phyloP scores from a whole-genome alignment of 2,329 filamentous ascomycete genomes.

The Juglanconis juglandina region DNA sequence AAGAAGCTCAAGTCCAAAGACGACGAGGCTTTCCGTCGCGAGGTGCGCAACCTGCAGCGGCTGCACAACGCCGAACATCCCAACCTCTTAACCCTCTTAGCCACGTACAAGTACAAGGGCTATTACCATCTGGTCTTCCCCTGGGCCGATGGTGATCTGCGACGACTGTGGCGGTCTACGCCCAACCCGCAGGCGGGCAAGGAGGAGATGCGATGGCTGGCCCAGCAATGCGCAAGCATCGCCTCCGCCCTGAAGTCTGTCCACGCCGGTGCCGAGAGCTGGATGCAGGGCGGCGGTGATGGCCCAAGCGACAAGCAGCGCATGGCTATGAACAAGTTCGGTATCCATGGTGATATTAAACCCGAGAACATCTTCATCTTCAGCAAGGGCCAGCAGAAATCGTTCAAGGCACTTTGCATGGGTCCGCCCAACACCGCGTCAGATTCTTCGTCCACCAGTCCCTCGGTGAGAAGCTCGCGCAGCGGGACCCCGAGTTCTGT shows the following conservation, averaged over 20 bases:
- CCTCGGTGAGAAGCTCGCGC: conserved; percentile 7
- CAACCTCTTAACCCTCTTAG: conserved; percentile 17
- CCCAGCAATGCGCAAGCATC: conserved; percentile 17
- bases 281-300: conserved; percentile 10
- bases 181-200: conserved; percentile 16
- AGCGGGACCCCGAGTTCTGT: conserved; percentile 11
- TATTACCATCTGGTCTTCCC: conserved; percentile 20
- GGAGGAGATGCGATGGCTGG: conserved; percentile 18
- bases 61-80: conserved; percentile 18
- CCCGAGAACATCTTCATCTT: conserved; percentile 20
- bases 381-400: conserved; percentile 15
- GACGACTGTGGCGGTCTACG: conserved; percentile 17
- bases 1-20: conserved; percentile 19
- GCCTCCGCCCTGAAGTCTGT: conserved; percentile 18
- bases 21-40: conserved; percentile 17
- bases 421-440: conserved; percentile 7
- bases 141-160: conserved; percentile 18
- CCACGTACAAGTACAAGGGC: conserved; percentile 19
- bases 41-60: conserved; percentile 18
- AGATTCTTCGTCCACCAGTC: not conserved
- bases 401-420: conserved; percentile 14
- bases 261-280: conserved; percentile 18
- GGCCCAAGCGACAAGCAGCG: conserved; percentile 14
- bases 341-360: conserved; percentile 20
- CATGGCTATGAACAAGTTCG: conserved; percentile 17